Evolutionary conservation across 495 filamentous ascomycete genomes (phyloP).

Genomic region (Gamarada debralockiae): DNA sequence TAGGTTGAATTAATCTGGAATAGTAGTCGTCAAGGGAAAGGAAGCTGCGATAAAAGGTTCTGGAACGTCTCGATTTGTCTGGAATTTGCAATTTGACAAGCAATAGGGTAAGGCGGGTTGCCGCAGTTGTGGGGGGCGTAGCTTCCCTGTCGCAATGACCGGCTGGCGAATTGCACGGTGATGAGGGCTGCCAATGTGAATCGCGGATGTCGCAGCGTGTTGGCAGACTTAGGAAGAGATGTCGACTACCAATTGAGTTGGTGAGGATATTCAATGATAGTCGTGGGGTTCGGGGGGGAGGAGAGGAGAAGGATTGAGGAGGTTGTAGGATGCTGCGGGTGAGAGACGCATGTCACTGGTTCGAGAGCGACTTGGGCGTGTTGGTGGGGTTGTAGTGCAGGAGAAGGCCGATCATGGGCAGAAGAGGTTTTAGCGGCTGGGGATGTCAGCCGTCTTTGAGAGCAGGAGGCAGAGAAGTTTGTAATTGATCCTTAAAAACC

Average conservation of each 20-base stretch:
- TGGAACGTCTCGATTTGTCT: conserved; percentile 21
- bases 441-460: too few relatives aligned
- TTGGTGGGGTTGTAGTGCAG: conserved; percentile 6
- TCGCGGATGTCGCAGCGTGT: not conserved
- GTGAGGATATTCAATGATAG: not conserved
- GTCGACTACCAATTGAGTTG: conserved; percentile 5
- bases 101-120: conserved; percentile 17
- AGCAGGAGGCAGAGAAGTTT: too few relatives aligned
- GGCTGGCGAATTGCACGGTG: not conserved
- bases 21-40: not conserved
- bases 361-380: not conserved
- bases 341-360: not conserved
- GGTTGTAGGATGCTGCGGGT: conserved; percentile 3
- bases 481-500: too few relatives aligned
- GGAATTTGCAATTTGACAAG: conserved; percentile 6
- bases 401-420: too few relatives aligned
- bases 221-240: not conserved
- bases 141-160: conserved; percentile 17
- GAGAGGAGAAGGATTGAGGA: conserved; percentile 1
- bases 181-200: conserved; percentile 1
- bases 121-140: conserved; percentile 17
- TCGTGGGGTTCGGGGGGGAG: not conserved
- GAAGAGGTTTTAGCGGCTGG: not conserved
- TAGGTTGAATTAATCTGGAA: not conserved
- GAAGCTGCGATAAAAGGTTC: conserved; percentile 13